These are phyloP conservation scores for Pythium periplocum DNA, from an alignment of 352 stramenopile genomes.

Conservation along the genomic window DNA sequence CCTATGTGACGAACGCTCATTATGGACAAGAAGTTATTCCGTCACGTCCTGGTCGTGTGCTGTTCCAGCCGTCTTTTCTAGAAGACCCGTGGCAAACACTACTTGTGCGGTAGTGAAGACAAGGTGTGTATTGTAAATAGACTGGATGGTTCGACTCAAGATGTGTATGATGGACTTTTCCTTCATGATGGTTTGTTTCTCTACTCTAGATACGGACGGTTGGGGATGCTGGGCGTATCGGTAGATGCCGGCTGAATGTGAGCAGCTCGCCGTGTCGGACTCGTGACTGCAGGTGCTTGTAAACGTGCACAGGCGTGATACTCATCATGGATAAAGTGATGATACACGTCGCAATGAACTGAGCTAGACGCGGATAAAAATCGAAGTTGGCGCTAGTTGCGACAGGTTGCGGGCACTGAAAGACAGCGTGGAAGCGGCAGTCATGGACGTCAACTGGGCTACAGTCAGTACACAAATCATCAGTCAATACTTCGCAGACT, in stretches of 20 bases:
- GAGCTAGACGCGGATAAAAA: constrained; percentile 28
- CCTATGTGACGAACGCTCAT: background rate
- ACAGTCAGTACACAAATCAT: background rate
- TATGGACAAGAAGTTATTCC: constrained; percentile 1
- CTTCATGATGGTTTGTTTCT: background rate
- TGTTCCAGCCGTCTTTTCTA: constrained; percentile 72
- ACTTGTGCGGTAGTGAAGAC: constrained; percentile 14
- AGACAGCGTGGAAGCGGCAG: constrained; percentile 32
- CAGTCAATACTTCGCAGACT: background rate
- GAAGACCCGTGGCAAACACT: constrained; percentile 45
- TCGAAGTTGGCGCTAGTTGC: constrained; percentile 27
- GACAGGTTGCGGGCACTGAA: constrained; percentile 32
- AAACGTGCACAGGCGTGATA: constrained; percentile 27
- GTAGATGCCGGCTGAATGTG: constrained; percentile 28
- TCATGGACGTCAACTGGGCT: constrained; percentile 33
- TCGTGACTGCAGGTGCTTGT: constrained; percentile 34
- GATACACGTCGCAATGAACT: constrained; percentile 38
- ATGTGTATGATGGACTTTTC: background rate
- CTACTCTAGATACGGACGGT: constrained; percentile 9
- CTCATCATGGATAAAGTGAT: constrained; percentile 37
- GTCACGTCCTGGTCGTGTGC: constrained; percentile 34
- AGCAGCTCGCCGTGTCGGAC: constrained; percentile 34
- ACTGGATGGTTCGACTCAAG: background rate
- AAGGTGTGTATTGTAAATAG: background rate
- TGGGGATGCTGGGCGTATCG: constrained; percentile 1